Evolutionary conservation across 805 yeast species (phyloP).

Genomic region (Pichia kluyveri): DNA sequence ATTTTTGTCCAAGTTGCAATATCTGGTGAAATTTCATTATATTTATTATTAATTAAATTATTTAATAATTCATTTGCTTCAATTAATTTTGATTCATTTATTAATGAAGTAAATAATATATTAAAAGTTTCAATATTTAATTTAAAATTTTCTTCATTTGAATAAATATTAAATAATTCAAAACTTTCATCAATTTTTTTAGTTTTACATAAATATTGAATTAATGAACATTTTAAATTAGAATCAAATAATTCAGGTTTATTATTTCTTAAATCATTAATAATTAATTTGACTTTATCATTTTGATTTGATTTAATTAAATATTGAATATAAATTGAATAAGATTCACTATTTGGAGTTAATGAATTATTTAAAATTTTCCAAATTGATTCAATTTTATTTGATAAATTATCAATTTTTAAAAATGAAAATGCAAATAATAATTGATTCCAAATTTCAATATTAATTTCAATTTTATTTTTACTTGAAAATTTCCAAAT

Average conservation of each 20-base stretch:
- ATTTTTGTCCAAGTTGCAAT: slow-evolving; percentile 54
- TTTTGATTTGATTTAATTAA: slow-evolving; percentile 33
- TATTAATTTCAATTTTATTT: slow-evolving; percentile 21
- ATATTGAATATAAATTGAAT: slow-evolving; percentile 38
- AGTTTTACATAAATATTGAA: slow-evolving; percentile 35
- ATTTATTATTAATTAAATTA: slow-evolving; percentile 27
- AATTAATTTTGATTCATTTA: slow-evolving; percentile 30
- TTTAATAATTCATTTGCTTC: slow-evolving; percentile 42
- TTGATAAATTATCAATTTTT: slow-evolving; percentile 21
- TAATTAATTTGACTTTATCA: slow-evolving; percentile 33
- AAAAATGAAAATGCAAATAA: slow-evolving; percentile 27
- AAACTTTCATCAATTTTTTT: slow-evolving; percentile 34
- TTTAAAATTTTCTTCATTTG: slow-evolving; percentile 20
- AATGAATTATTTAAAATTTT: slow-evolving; percentile 20
- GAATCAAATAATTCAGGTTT: slow-evolving; percentile 27
- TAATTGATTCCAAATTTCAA: slow-evolving; percentile 52
- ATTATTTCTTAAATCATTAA: slow-evolving; percentile 27
- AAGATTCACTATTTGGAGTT: slow-evolving; percentile 39
- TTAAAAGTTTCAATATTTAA: slow-evolving; percentile 47
- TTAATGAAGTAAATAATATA: slow-evolving; percentile 35
- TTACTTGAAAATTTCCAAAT: slow-evolving; percentile 15
- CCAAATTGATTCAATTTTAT: slow-evolving; percentile 32
- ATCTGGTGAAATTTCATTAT: slow-evolving; percentile 40
- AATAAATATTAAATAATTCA: slow-evolving; percentile 19
- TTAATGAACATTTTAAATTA: slow-evolving; percentile 34